Evolutionary conservation across 1,284 basidiomycete species (phyloP), one percentile per base, ranked within the genome.

Genomic region (Papiliotrema terrestris): DNA sequence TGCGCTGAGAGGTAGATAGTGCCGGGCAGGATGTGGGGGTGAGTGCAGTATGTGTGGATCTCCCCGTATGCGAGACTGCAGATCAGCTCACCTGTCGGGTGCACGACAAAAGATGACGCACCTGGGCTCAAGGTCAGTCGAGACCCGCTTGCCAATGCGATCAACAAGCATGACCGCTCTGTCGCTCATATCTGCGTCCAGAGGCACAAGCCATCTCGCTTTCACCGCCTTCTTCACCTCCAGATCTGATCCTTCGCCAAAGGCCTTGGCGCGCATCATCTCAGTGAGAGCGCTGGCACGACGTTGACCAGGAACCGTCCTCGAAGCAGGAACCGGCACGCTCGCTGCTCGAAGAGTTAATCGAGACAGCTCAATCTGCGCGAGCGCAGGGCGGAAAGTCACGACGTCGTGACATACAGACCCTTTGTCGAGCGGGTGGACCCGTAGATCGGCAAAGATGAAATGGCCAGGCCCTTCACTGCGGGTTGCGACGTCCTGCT

Each of bases 1-100:
- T 92, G 89, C 61, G 88, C 87, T 0, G 85, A 84, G 14, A 89
- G 82, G 69, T 92, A 92, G 39, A 94, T 80, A 0, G 87, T 81
- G 0, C 84, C 80, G 1, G 89, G 86, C 1, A 89, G 79, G 23
- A 89, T 78, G 2, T 75, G 79, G 0, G 80, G 77, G 2, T 83
- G 83, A 5, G 76, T 78, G 1, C 84, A 84, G 69, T 78, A 83
- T 0, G 88, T 90, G 45, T 87, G 87, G 15, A 93, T 80, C 67
- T 94, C 91, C 1, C 87, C 88, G 45, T 86, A 83, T 0, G 88
- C 81, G 2, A 91, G 79, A 76, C 81, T 86, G 57, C 86, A 88
- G 23, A 35, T 44, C 29, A 51, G 49, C 49, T n/a, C 4, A 3
- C 35, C 38, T 39, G 35, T 4, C 36, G 5, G 11, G 37, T 8